Evolutionary conservation across 1,284 basidiomycete genomes (phyloP).

Genomic region (Jaminaea rosea): DNA sequence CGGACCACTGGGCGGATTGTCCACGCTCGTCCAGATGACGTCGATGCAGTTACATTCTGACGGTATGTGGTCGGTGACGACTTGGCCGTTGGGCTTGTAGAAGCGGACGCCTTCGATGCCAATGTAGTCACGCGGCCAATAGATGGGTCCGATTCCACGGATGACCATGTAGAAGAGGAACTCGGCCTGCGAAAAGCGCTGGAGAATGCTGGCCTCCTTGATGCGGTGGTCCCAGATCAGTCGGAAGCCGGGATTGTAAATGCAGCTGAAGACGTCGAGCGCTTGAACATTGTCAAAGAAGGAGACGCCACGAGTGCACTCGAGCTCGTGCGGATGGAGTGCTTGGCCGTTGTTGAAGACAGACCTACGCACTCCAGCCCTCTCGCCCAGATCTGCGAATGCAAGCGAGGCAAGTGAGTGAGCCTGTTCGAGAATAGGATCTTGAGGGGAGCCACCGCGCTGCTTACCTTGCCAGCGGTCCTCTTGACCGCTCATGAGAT

Average conservation of each 20-base stretch:
- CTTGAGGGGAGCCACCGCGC: background rate
- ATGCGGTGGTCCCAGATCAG: slow-evolving; percentile 32
- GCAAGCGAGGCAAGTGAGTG: background rate
- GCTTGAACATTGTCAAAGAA: slow-evolving; percentile 7
- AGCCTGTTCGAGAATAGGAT: no score
- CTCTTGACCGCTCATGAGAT: background rate
- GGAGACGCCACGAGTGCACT: background rate
- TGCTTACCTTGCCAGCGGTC: background rate
- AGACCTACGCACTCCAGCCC: background rate
- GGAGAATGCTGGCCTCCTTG: slow-evolving; percentile 23
- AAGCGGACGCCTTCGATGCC: slow-evolving; percentile 22
- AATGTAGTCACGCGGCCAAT: slow-evolving; percentile 22
- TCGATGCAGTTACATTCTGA: slow-evolving; percentile 17
- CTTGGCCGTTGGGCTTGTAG: slow-evolving; percentile 15
- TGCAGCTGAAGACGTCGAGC: slow-evolving; percentile 25
- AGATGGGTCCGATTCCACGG: slow-evolving; percentile 28
- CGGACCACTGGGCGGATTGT: slow-evolving; percentile 10
- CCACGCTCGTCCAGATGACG: slow-evolving; percentile 17
- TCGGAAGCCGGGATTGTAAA: slow-evolving; percentile 21
- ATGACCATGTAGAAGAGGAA: slow-evolving; percentile 30
- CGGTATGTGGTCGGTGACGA: slow-evolving; percentile 5
- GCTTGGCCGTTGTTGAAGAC: background rate
- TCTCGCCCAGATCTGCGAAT: background rate
- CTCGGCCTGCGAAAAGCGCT: slow-evolving; percentile 20
- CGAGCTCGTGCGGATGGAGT: background rate